phyloP scores from a whole-genome alignment of 2,329 filamentous ascomycete species.

The Gyromitra esculenta region DNA sequence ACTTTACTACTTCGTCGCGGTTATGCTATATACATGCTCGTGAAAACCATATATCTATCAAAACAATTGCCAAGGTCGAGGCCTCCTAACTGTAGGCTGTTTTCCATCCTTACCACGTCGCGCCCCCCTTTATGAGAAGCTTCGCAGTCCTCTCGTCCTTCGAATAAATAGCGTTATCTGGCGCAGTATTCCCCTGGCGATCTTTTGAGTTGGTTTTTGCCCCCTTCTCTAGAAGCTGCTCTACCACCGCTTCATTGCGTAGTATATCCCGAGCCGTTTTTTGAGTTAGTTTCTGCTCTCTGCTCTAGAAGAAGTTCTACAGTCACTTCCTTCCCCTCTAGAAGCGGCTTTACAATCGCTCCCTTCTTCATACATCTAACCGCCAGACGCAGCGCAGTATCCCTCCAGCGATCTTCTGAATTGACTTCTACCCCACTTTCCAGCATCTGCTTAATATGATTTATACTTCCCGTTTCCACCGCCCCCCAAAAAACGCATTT shows the following conservation, averaged over 20 bases:
- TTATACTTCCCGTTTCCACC: not conserved
- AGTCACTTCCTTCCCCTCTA: too few species aligned
- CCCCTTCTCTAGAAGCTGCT: not conserved
- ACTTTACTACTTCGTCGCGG: not conserved
- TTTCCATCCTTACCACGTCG: too few species aligned
- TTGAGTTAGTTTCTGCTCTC: not conserved
- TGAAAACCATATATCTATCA: not conserved
- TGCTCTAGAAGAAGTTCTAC: not conserved
- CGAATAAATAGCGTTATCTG: not conserved
- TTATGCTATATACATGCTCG: not conserved
- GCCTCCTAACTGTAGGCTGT: not conserved
- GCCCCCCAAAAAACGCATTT: not conserved
- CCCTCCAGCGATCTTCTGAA: not conserved
- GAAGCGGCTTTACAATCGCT: not conserved
- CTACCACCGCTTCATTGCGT: not conserved
- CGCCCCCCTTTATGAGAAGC: not conserved
- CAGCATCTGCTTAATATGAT: not conserved
- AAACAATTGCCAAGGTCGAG: not conserved
- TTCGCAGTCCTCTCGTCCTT: not conserved
- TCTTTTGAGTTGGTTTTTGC: not conserved
- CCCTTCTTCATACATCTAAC: not conserved
- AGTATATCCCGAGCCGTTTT: not conserved
- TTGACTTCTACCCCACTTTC: constrained; percentile 1
- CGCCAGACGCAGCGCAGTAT: not conserved
- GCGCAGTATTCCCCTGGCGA: not conserved